A percentile compares a stretch with the other conserved stretches of the same genome.
Evolutionary conservation across 768 basidiomycete species (phyloP).

Genomic region (Krasilnikovozyma curviuscula): DNA sequence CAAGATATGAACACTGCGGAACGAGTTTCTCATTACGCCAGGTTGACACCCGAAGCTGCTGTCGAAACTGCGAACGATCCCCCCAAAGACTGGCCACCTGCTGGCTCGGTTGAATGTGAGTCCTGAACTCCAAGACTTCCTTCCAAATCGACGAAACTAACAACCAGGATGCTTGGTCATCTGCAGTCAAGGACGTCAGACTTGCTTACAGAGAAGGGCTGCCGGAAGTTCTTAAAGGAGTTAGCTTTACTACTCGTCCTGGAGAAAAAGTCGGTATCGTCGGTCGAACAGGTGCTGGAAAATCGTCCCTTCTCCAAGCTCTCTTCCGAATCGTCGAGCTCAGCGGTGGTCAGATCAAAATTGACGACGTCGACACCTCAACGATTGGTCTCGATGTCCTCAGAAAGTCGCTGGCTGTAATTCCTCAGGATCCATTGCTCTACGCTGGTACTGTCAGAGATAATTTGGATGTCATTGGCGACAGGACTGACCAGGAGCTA

Average conservation of each 20-base stretch:
- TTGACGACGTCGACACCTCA: constrained; percentile 39
- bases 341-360: constrained; percentile 37
- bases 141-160: too few relatives aligned
- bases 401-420: constrained; percentile 39
- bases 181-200: constrained; percentile 40
- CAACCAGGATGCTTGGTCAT: too few relatives aligned
- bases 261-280: constrained; percentile 76
- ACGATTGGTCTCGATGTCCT: constrained; percentile 39
- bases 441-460: constrained; percentile 26
- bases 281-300: constrained; percentile 19
- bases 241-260: constrained; percentile 48
- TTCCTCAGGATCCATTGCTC: constrained; percentile 47
- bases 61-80: constrained; percentile 31
- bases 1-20: constrained; percentile 76
- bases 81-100: constrained; percentile 46
- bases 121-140: too few relatives aligned
- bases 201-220: constrained; percentile 53
- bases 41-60: constrained; percentile 54
- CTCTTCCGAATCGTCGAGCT: constrained; percentile 44
- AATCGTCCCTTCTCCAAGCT: constrained; percentile 25
- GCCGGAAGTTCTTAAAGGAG: constrained; percentile 56
- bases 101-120: constrained; percentile 56
- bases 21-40: constrained; percentile 62
- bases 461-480: not conserved
- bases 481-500: constrained; percentile 40